These are phyloP conservation scores for Aureobasidium subglaciale DNA, from an alignment of 2,329 filamentous ascomycete genomes.

Conservation along the genomic window DNA sequence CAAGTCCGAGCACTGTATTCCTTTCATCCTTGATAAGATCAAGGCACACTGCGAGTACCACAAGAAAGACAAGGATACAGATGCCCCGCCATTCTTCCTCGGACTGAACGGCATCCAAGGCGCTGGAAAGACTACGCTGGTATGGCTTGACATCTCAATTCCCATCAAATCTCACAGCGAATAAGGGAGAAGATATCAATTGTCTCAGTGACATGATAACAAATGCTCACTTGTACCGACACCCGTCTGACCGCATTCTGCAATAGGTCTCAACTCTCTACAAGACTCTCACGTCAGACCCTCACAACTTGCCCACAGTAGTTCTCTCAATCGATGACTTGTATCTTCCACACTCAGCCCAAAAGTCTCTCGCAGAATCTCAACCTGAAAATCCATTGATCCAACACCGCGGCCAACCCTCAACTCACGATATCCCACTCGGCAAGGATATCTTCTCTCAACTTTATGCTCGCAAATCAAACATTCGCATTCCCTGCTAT, in stretches of 20 bases:
- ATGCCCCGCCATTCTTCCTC: conserved; percentile 65
- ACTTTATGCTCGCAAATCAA: conserved; percentile 43
- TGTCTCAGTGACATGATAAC: too few relatives aligned
- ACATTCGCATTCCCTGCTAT: conserved; percentile 62
- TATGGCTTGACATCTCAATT: conserved; percentile 30
- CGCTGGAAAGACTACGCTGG: conserved; percentile 85
- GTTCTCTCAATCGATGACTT: conserved; percentile 85
- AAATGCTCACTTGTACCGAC: too few relatives aligned
- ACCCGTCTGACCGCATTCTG: neutral
- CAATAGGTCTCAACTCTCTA: conserved; percentile 56
- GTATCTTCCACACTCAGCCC: conserved; percentile 67
- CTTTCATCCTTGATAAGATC: conserved; percentile 63
- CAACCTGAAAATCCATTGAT: conserved; percentile 68
- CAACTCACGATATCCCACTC: conserved; percentile 70
- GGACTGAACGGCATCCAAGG: conserved; percentile 90
- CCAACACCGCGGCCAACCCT: conserved; percentile 76
- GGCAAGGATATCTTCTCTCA: conserved; percentile 57
- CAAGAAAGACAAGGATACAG: conserved; percentile 27
- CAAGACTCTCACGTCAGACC: conserved; percentile 49
- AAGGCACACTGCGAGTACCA: conserved; percentile 41
- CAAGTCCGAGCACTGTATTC: conserved; percentile 69
- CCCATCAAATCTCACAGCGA: too few relatives aligned
- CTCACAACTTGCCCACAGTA: conserved; percentile 56
- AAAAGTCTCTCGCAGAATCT: conserved; percentile 55
- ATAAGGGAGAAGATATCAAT: too few relatives aligned